Percentiles rank a stretch among this genome's conserved stretches.
phyloP scores from a whole-genome alignment of 208 protist species.

The Wallacemonas sp. region DNA sequence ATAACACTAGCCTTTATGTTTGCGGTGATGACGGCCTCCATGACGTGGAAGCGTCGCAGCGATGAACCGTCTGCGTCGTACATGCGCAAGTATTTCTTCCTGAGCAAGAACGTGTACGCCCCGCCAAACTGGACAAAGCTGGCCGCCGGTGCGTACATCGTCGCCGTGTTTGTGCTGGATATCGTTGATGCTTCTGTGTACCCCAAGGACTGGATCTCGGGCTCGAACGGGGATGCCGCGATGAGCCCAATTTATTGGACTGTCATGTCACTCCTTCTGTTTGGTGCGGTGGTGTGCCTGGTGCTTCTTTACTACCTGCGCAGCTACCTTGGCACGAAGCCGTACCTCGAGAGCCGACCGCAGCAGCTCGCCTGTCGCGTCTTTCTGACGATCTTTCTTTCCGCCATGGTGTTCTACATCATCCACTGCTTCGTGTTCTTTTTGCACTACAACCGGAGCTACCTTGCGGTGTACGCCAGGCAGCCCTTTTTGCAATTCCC shows the following conservation, averaged over 20 bases:
- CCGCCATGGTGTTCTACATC: slow-evolving; percentile 50
- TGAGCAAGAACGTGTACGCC: slow-evolving; percentile 66
- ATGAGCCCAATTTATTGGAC: slow-evolving; percentile 28
- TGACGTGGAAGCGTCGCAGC: slow-evolving; percentile 40
- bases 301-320: slow-evolving; percentile 59
- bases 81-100: slow-evolving; percentile 15
- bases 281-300: slow-evolving; percentile 54
- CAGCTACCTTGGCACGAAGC: slow-evolving; percentile 69
- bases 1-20: slow-evolving; percentile 78
- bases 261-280: slow-evolving; percentile 40
- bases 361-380: slow-evolving; percentile 88
- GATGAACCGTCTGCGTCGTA: slow-evolving; percentile 7
- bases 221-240: slow-evolving; percentile 7
- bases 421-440: slow-evolving; percentile 50
- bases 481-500: slow-evolving; percentile 75
- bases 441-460: slow-evolving; percentile 39
- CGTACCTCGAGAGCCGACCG: slow-evolving; percentile 80
- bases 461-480: slow-evolving; percentile 24
- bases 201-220: slow-evolving; percentile 16
- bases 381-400: slow-evolving; percentile 65
- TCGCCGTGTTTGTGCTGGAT: slow-evolving; percentile 53
- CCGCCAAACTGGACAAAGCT: slow-evolving; percentile 82
- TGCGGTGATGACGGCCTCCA: slow-evolving; percentile 82
- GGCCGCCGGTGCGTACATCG: slow-evolving; percentile 36
- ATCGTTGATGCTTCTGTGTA: slow-evolving; percentile 37